Evolutionary conservation across 495 filamentous ascomycete genomes (phyloP), one percentile per base, ranked within the genome.

Genomic region (Penicillium manginii): DNA sequence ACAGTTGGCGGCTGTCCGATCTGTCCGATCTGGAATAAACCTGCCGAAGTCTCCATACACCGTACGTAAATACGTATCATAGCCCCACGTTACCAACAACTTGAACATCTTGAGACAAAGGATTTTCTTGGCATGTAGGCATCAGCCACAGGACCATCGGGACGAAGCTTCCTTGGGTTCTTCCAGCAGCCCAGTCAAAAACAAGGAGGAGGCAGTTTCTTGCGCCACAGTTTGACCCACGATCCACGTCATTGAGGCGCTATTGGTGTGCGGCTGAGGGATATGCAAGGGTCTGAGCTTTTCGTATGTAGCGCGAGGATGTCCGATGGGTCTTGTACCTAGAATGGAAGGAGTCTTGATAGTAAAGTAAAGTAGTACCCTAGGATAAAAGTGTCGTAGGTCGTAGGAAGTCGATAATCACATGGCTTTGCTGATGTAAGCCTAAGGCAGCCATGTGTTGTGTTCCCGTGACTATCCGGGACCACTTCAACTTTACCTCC

Each of bases 171-270:
- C n/a, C 40, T 18, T 43, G 40, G 2, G 15, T 18, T 43, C 40
- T 9, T 43, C 17, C 40, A 43, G 8, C 2, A n/a, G n/a, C 15
- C 40, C 17, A n/a, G 10, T 18, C 40, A 9, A 43, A n/a, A 43
- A 17, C n/a, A 43, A 43, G 3, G 17, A 43, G 40, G 17, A 8
- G 15, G 8, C 17, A 4, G 15, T 43, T 43, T 4, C 17, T n/a
- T 43, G 40, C 40, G 40, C 40, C 40, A 43, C 40, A 43, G n/a
- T 43, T 43, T n/a, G 40, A 43, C 40, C 40, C 40, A 43, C 40
- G 40, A 43, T 43, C 15, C 40, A 43, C 40, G 40, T 43, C 40
- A 43, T 19, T 12, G 14, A 0, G 5, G 35, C 9, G 9, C 9
- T 11, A n/a, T 37, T n/a, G 15, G 40, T 18, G 40, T 43, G 40